A percentile compares a stretch with the other conserved stretches of the same genome.
Conservation (phyloP, 75 land plant species). For the Selaginella moellendorffii region DNA sequence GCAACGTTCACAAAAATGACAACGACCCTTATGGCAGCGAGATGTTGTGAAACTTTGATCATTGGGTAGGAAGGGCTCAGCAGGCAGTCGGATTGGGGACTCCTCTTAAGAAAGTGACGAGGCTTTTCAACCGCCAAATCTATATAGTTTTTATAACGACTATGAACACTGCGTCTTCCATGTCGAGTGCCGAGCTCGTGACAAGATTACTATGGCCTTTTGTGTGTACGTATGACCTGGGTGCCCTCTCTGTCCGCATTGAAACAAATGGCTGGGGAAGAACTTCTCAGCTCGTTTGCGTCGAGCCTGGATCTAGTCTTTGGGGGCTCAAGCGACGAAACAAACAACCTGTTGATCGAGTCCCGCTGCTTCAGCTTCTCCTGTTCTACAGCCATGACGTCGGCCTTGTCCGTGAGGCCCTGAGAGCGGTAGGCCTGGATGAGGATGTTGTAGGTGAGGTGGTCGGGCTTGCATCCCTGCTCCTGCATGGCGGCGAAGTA, state of each 20-base stretch:
- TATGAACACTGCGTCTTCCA: too few species aligned
- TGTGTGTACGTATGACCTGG: too few species aligned
- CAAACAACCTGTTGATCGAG: background rate
- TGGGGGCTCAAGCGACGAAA: background rate
- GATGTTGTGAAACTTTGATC: too few species aligned
- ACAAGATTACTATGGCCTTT: too few species aligned
- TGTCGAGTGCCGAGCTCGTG: too few species aligned
- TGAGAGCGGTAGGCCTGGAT: constrained; percentile 24
- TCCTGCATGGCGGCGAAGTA: constrained; percentile 53
- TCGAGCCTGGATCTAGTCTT: constrained; percentile 52
- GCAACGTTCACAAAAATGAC: too few species aligned
- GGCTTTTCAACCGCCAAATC: too few species aligned
- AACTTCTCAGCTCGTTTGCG: constrained; percentile 61
- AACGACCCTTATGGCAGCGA: too few species aligned
- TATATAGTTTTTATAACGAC: too few species aligned
- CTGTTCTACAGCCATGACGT: constrained; percentile 7
- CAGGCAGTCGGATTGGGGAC: too few species aligned
- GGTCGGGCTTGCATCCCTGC: constrained; percentile 48
- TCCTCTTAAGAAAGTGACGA: too few species aligned
- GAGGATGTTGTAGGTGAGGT: constrained; percentile 48
- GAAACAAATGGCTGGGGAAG: constrained; percentile 82
- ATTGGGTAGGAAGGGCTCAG: too few species aligned
- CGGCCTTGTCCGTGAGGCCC: constrained; percentile 13
- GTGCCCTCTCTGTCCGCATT: constrained; percentile 61
- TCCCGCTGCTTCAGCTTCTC: background rate